phyloP scores from a whole-genome alignment of 2,329 filamentous ascomycete genomes.

The Sordariomycetes sp. region DNA sequence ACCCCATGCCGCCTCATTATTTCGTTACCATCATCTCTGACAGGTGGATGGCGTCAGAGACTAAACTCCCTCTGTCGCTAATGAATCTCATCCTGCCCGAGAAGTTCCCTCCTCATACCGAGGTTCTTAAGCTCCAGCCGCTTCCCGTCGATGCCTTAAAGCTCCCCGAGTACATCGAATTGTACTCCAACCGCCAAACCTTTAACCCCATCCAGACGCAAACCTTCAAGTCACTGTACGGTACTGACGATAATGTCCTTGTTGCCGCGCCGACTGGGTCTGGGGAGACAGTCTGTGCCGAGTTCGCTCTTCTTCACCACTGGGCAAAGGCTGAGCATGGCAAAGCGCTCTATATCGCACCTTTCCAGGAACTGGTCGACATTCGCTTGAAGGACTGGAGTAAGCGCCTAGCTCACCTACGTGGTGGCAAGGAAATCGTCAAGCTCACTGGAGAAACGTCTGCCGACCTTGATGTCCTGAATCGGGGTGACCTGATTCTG shows the following conservation, averaged over 20 bases:
- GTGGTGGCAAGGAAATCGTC: slow-evolving; percentile 77
- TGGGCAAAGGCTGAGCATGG: slow-evolving; percentile 51
- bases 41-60: slow-evolving; percentile 97
- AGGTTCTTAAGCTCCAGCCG: slow-evolving; percentile 81
- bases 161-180: slow-evolving; percentile 61
- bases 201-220: slow-evolving; percentile 99
- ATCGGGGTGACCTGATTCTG: slow-evolving; percentile 76
- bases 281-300: slow-evolving; percentile 93
- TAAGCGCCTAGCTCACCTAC: slow-evolving; percentile 55
- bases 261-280: slow-evolving; percentile 86
- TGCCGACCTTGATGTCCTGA: slow-evolving; percentile 77
- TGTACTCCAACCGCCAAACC: slow-evolving; percentile 74
- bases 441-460: slow-evolving; percentile 91
- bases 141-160: slow-evolving; percentile 83
- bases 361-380: slow-evolving; percentile 88
- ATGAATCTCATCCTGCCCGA: slow-evolving; percentile 89
- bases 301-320: slow-evolving; percentile 81
- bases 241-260: slow-evolving; percentile 86
- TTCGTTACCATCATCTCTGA: slow-evolving; percentile 93
- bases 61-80: slow-evolving; percentile 84
- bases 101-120: slow-evolving; percentile 90
- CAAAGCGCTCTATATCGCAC: slow-evolving; percentile 85
- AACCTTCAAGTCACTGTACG: slow-evolving; percentile 86
- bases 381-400: slow-evolving; percentile 74
- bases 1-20: slow-evolving; percentile 97